phyloP scores from a whole-genome alignment of 106 monocot genomes.

The Hemerocallis citrina region DNA sequence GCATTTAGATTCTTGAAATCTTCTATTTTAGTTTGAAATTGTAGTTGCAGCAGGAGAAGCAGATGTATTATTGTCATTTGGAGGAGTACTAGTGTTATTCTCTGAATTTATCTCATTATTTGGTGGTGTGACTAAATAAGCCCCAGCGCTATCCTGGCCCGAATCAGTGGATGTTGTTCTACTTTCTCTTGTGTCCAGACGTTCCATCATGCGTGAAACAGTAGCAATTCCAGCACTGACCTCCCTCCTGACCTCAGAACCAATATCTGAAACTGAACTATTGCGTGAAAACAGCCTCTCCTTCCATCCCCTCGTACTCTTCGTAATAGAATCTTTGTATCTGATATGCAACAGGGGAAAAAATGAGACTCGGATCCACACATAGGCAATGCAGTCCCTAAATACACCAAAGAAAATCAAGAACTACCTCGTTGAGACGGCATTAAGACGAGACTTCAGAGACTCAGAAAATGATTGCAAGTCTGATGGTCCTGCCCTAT shows the following conservation, averaged over 20 bases:
- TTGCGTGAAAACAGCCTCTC: slow-evolving; percentile 61
- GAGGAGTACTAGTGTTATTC: slow-evolving; percentile 5
- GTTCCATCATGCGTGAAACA: slow-evolving; percentile 67
- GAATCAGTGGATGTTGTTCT: slow-evolving; percentile 15
- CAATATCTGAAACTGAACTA: slow-evolving; percentile 46
- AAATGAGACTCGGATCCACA: too few species aligned
- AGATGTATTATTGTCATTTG: slow-evolving; percentile 7
- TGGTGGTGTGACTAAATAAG: slow-evolving; percentile 4
- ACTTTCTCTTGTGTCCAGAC: slow-evolving; percentile 46
- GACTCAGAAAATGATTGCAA: slow-evolving; percentile 68
- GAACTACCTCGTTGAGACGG: slow-evolving; percentile 53
- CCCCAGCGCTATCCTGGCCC: not conserved
- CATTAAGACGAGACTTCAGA: slow-evolving; percentile 56
- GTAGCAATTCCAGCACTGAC: slow-evolving; percentile 66
- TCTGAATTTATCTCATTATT: slow-evolving; percentile 14
- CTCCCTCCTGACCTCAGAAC: slow-evolving; percentile 70
- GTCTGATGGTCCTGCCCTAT: slow-evolving; percentile 68
- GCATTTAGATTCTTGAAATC: slow-evolving; percentile 1
- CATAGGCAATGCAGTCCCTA: too few species aligned
- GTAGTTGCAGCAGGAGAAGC: slow-evolving; percentile 21
- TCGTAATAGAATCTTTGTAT: slow-evolving; percentile 64
- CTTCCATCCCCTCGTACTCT: slow-evolving; percentile 72
- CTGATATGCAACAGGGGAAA: slow-evolving; percentile 5
- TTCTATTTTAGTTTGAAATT: slow-evolving; percentile 13
- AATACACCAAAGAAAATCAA: not conserved